Base-by-base conservation (phyloP, 2,329 filamentous ascomycete genomes). In the Colletotrichum paranaense region DNA sequence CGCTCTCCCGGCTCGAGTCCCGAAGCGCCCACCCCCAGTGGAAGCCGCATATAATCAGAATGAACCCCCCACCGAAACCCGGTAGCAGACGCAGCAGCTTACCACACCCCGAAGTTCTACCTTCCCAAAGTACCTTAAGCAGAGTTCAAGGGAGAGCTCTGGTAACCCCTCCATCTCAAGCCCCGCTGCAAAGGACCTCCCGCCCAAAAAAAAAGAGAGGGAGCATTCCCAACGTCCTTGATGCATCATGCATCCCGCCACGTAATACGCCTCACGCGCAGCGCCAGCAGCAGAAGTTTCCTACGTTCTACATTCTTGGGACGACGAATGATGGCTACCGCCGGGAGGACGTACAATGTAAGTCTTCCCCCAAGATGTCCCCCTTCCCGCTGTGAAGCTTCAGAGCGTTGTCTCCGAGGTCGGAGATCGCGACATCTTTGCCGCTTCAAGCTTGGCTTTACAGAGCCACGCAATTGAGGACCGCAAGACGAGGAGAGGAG, bases 221-320 rank as follows among this genome's bases (percentile, higher is more conserved):
- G 42, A 49, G 19, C 42, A 9, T 8, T 8, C 42, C 42, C 42
- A 19, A 38, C 38, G 16, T 42, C 42, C 69, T 73, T 73, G 65
- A 75, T 75, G 74, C 73, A 75, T 75, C 68, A 75, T 75, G 73
- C 68, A 58, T 62, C 57, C 67, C 73, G 59, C 38, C 59, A 67
- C 67, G 57, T 66, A 53, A 46, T 71, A 49, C 74, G 69, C 46
- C 63, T 73, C 42, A 42, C 38, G 38, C 38, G 38, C 38, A 42
- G 16, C 38, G 4, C 3, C 32, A 19, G 38, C 35, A 42, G 26
- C 24, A 32, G 12, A 16, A 14, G 11, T 24, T 22, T 38, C 30
- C 30, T 59, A 7, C 14, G 24, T 14, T 6, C 52, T 62, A n/a
- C 16, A 24, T 56, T 42, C 9, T 74, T 74, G 35, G 73, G 26